Evolutionary conservation across 2,329 filamentous ascomycete species (phyloP), one percentile per base, ranked within the genome.

Genomic region (Elsinoe fawcettii): DNA sequence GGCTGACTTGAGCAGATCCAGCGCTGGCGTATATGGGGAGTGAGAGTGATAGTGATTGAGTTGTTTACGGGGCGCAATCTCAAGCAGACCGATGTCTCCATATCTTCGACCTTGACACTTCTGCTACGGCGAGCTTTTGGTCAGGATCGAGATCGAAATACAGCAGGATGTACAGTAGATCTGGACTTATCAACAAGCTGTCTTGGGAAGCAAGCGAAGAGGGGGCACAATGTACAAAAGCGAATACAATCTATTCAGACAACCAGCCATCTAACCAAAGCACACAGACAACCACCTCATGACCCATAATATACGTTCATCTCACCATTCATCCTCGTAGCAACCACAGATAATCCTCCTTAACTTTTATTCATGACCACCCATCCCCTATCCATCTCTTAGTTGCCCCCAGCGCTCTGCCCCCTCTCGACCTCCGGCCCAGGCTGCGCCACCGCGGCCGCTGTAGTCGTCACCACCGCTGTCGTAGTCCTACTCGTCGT

Each of bases 1-100:
- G 14, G 43, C 54, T 56, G 54, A 56, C 54, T 14, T 9, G 22
- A 4, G 16, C 30, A 56, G 54, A 56, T 34, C 54, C 54, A 3
- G 54, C 54, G 4, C 5, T 46, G 30, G 54, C 41, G 18, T 56
- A 56, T 22, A 27, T 32, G 32, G 14, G 14, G 9, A 46, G 37
- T 12, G 54, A 56, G 6, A 56, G 54, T 39, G 54, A 56, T 22
- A 32, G 23, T 4, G 54, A 56, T 16, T 56, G 53, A 55, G 12
- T 11, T 30, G 27, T 30, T 5, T 30, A 30, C 9, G 27, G 27
- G 27, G n/a, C n/a, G n/a, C n/a, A n/a, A n/a, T n/a, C n/a, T n/a
- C n/a, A n/a, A n/a, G n/a, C n/a, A n/a, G n/a, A n/a, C n/a, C n/a
- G n/a, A n/a, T n/a, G n/a, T n/a, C n/a, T n/a, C n/a, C n/a, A n/a